A percentile compares a stretch with the other conserved stretches of the same genome.
Evolutionary conservation across 345 rosid genomes (phyloP).

Genomic region (Atalantia buxifolia): DNA sequence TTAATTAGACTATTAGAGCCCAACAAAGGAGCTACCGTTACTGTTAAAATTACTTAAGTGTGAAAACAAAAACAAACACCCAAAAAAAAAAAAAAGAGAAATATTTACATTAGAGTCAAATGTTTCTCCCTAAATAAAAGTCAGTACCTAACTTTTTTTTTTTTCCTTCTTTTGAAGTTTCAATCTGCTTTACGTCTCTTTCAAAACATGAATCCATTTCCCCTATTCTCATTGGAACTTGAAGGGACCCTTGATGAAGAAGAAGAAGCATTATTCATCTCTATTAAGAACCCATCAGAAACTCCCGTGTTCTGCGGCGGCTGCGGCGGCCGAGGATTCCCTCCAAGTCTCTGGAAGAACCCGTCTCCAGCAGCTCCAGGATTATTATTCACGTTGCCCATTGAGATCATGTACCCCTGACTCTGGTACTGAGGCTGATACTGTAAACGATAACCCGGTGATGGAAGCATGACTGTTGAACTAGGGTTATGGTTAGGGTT

Average conservation of each 20-base stretch:
- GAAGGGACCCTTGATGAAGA: conserved; percentile 16
- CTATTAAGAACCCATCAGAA: conserved; percentile 17
- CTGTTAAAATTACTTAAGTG: not conserved
- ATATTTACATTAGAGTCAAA: conserved; percentile 28
- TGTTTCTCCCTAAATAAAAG: conserved; percentile 29
- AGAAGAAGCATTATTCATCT: conserved; percentile 14
- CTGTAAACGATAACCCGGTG: conserved; percentile 23
- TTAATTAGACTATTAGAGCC: not conserved
- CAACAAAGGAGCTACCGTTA: not conserved
- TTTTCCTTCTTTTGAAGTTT: not conserved
- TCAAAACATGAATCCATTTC: conserved; percentile 41
- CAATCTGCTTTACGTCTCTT: conserved; percentile 17
- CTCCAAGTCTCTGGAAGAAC: conserved; percentile 29
- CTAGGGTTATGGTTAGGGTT: conserved; percentile 5
- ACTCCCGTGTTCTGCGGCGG: conserved; percentile 11
- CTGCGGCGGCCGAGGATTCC: conserved; percentile 21
- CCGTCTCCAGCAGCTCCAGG: conserved; percentile 12
- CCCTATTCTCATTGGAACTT: conserved; percentile 33
- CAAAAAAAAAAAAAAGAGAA: not conserved
- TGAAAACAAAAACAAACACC: not conserved
- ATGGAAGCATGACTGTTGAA: conserved; percentile 10
- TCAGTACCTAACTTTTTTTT: conserved; percentile 39
- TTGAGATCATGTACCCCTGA: conserved; percentile 37
- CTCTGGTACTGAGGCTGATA: conserved; percentile 26
- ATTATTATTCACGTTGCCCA: conserved; percentile 15